Percentiles rank a stretch among this genome's conserved stretches.
phyloP scores from a whole-genome alignment of 2,329 filamentous ascomycete genomes.

The Claviceps monticola region DNA sequence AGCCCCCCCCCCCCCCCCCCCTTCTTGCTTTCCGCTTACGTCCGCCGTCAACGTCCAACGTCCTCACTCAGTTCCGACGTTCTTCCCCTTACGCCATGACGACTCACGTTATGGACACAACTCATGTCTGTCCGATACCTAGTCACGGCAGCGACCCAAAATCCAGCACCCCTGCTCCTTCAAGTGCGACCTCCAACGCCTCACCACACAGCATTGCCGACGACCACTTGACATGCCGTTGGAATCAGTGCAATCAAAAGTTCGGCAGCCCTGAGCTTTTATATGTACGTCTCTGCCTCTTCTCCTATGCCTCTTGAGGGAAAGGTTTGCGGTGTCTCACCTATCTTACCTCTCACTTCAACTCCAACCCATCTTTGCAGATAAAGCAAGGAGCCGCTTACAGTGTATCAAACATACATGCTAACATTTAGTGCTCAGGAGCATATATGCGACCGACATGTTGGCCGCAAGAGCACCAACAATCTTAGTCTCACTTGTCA shows the following conservation, averaged over 20 bases:
- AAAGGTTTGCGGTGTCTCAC: no score
- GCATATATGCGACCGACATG: constrained; percentile 95
- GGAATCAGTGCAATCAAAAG: constrained; percentile 44
- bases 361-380: no score
- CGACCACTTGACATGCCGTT: constrained; percentile 47
- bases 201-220: constrained; percentile 29
- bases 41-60: neutral
- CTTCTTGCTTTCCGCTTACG: neutral
- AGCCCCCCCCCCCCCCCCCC: no score
- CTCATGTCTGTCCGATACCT: constrained; percentile 9
- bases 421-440: constrained; percentile 44
- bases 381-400: neutral
- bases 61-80: constrained; percentile 9
- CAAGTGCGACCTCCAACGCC: constrained; percentile 32
- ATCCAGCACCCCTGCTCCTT: constrained; percentile 38
- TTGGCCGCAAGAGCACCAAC: constrained; percentile 97
- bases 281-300: constrained; percentile 34
- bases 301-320: no score
- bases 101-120: constrained; percentile 16
- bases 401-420: neutral
- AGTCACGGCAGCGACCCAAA: constrained; percentile 32
- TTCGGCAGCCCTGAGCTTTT: constrained; percentile 43
- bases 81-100: constrained; percentile 17
- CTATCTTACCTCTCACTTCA: no score
- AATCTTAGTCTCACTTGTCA: constrained; percentile 95